Evolutionary conservation across 257 asterid species (phyloP).

Genomic region (Solanum ahanhuiri): DNA sequence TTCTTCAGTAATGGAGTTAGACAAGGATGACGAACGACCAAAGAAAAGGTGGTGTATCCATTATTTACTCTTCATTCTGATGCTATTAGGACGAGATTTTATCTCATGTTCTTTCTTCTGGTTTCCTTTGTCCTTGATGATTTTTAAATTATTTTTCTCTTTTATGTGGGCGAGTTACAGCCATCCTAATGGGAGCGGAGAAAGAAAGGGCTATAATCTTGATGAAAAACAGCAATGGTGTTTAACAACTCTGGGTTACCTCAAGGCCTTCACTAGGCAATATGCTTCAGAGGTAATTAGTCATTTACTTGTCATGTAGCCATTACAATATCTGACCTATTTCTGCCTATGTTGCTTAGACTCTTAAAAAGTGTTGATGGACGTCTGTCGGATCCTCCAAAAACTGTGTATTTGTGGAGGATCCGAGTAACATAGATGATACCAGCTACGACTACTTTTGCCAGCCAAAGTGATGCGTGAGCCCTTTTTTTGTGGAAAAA

Average conservation of each 20-base stretch:
- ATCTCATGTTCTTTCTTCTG: not conserved
- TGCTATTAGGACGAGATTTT: not conserved
- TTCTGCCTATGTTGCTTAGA: not conserved
- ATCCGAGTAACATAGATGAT: not conserved
- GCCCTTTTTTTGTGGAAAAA: not conserved
- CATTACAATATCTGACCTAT: not conserved
- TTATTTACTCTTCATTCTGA: not conserved
- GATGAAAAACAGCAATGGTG: slow-evolving; percentile 97
- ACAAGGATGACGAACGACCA: slow-evolving; percentile 44
- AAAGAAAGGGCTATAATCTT: slow-evolving; percentile 40
- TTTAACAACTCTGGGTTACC: slow-evolving; percentile 78
- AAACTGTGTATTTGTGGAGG: not conserved
- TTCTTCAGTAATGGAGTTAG: slow-evolving; percentile 58
- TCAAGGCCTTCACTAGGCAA: slow-evolving; percentile 87
- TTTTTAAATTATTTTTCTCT: not conserved
- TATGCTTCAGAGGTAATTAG: slow-evolving; percentile 79
- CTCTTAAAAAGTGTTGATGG: not conserved
- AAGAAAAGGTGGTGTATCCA: slow-evolving; percentile 44
- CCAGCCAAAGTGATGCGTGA: not conserved
- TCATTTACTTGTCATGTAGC: not conserved
- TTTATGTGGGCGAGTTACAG: slow-evolving; percentile 22
- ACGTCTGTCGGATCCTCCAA: not conserved
- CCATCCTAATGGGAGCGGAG: slow-evolving; percentile 36
- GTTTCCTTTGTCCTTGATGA: not conserved
- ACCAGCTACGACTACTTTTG: not conserved